These are phyloP conservation scores for Fraxinus latifolia DNA, from an alignment of 305 asterid species.

Conservation along the genomic window DNA sequence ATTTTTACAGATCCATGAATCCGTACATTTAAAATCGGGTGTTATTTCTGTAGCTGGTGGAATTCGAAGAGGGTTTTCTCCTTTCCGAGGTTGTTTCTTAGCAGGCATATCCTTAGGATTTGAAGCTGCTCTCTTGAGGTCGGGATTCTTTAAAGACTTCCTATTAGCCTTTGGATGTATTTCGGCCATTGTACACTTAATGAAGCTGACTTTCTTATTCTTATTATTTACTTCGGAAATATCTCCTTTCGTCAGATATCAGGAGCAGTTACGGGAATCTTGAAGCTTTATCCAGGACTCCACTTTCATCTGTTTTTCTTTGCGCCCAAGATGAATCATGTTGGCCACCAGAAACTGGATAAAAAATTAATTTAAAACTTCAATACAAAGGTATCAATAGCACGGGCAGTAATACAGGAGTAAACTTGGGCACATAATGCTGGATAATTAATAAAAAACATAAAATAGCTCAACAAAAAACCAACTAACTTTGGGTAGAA, in stretches of 20 bases:
- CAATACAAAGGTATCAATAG: not conserved
- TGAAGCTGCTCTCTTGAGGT: conserved; percentile 25
- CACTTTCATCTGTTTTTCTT: conserved; percentile 34
- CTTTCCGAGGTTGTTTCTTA: conserved; percentile 69
- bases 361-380: not conserved
- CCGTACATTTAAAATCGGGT: conserved; percentile 46
- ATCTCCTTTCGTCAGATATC: conserved; percentile 34
- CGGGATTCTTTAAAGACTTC: conserved; percentile 26
- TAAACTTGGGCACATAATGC: not conserved
- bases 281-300: conserved; percentile 25
- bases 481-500: not conserved
- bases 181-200: conserved; percentile 35
- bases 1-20: conserved; percentile 79
- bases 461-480: not conserved
- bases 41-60: conserved; percentile 49
- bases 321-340: conserved; percentile 36
- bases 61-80: conserved; percentile 68
- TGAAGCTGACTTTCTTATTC: conserved; percentile 30
- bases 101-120: conserved; percentile 45
- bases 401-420: not conserved
- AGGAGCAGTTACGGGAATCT: conserved; percentile 30
- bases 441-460: not conserved
- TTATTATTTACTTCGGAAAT: conserved; percentile 26
- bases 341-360: conserved; percentile 39
- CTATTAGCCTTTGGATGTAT: conserved; percentile 25